These are phyloP conservation scores for Lachnellula subtilissima DNA, from an alignment of 2,329 filamentous ascomycete genomes.

Conservation along the genomic window DNA sequence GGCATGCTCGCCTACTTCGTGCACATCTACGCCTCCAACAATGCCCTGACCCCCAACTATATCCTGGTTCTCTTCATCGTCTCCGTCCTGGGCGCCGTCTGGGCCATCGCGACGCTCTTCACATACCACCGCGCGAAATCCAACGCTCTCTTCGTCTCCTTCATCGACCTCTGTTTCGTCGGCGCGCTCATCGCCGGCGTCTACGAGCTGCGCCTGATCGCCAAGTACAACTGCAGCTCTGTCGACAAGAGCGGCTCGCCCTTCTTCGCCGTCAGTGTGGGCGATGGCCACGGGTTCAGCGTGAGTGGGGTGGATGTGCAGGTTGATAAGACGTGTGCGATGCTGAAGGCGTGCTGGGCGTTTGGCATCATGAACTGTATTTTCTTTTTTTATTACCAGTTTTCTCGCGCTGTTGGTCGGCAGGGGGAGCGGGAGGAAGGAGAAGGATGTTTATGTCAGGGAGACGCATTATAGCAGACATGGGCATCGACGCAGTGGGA, in stretches of 20 bases:
- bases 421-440: constrained; percentile 1
- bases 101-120: constrained; percentile 62
- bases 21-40: constrained; percentile 51
- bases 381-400: constrained; percentile 72
- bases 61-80: constrained; percentile 66
- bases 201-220: constrained; percentile 55
- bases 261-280: constrained; percentile 54
- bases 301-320: constrained; percentile 48
- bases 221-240: constrained; percentile 61
- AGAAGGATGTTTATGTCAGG: constrained; percentile 23
- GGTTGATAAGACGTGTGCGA: constrained; percentile 74
- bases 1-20: constrained; percentile 66
- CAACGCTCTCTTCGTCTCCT: constrained; percentile 56
- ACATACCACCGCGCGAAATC: constrained; percentile 57
- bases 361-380: constrained; percentile 84
- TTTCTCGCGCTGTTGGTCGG: constrained; percentile 55
- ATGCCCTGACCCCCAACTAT: constrained; percentile 56
- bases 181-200: constrained; percentile 61
- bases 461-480: constrained; percentile 28
- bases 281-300: constrained; percentile 54
- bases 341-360: constrained; percentile 88
- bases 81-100: constrained; percentile 56
- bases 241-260: constrained; percentile 41
- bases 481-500: constrained; percentile 27
- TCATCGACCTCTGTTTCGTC: constrained; percentile 58